Conservation (phyloP, 768 basidiomycete genomes). For the Termitomyces sp. region DNA sequence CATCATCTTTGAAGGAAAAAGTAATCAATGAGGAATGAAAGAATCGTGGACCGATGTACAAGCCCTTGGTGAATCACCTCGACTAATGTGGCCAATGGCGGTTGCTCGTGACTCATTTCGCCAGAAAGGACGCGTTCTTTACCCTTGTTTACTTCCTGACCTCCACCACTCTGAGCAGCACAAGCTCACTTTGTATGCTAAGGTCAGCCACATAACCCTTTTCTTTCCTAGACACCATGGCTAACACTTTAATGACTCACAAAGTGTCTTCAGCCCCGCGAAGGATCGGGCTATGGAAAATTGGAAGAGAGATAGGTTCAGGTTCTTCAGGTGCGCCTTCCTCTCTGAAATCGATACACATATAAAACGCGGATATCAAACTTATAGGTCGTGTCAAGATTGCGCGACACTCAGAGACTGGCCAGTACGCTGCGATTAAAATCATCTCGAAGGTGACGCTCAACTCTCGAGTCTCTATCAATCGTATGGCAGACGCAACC, state of each 20-base stretch:
- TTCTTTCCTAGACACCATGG: constrained; percentile 20
- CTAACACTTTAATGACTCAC: constrained; percentile 20
- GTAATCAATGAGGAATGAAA: background rate
- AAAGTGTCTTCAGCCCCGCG: constrained; percentile 36
- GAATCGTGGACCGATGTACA: background rate
- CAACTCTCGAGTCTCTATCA: constrained; percentile 62
- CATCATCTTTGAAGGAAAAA: constrained; percentile 34
- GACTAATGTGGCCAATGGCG: background rate
- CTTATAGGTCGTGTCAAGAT: constrained; percentile 80
- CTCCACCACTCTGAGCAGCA: background rate
- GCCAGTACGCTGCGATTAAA: constrained; percentile 90
- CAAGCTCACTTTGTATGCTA: background rate
- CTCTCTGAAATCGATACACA: background rate
- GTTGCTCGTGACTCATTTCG: constrained; percentile 16
- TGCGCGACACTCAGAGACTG: constrained; percentile 82
- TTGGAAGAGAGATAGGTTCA: constrained; percentile 79
- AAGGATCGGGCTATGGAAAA: constrained; percentile 78
- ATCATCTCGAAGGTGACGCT: constrained; percentile 80
- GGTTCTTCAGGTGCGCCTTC: constrained; percentile 63
- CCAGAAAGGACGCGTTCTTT: constrained; percentile 29
- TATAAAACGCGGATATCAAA: background rate
- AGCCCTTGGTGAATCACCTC: background rate
- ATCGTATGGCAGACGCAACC: constrained; percentile 64
- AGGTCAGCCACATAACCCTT: constrained; percentile 17
- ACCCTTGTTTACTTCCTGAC: constrained; percentile 19